These are phyloP conservation scores for Nakataea oryzae DNA, from an alignment of 2,329 filamentous ascomycete genomes.

Conservation along the genomic window DNA sequence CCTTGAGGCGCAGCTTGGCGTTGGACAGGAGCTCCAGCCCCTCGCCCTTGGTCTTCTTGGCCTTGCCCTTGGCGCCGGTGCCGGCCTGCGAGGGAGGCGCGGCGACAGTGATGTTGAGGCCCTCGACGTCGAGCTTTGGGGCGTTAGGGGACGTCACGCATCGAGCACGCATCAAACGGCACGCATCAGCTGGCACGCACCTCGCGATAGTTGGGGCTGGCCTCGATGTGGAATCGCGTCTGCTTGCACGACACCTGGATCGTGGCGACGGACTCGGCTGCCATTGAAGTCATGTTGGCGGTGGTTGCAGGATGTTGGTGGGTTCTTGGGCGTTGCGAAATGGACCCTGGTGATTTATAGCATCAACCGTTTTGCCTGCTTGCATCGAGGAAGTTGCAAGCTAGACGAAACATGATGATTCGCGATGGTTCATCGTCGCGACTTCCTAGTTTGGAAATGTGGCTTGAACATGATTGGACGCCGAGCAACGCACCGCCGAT, in stretches of 20 bases:
- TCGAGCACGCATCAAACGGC: conserved; percentile 35
- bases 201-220: conserved; percentile 42
- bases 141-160: conserved; percentile 15
- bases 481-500: neutral
- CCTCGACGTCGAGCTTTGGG: conserved; percentile 56
- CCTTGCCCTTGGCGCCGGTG: conserved; percentile 30
- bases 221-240: conserved; percentile 51
- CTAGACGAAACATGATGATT: neutral
- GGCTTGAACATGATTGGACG: neutral
- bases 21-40: conserved; percentile 60
- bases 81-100: neutral
- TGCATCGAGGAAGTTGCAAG: too few relatives aligned
- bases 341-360: neutral
- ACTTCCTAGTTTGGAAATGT: neutral
- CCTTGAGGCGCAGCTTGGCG: conserved; percentile 61
- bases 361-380: too few relatives aligned
- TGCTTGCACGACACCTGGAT: conserved; percentile 57
- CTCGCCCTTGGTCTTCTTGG: conserved; percentile 34
- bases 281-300: conserved; percentile 19
- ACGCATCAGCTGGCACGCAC: too few relatives aligned
- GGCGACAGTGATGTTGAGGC: conserved; percentile 58
- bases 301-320: too few relatives aligned
- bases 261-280: conserved; percentile 36
- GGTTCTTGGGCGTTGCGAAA: neutral
- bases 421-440: neutral